phyloP scores from a whole-genome alignment of 192 early-diverging fungal species.

The Chytriomyces sp. region DNA sequence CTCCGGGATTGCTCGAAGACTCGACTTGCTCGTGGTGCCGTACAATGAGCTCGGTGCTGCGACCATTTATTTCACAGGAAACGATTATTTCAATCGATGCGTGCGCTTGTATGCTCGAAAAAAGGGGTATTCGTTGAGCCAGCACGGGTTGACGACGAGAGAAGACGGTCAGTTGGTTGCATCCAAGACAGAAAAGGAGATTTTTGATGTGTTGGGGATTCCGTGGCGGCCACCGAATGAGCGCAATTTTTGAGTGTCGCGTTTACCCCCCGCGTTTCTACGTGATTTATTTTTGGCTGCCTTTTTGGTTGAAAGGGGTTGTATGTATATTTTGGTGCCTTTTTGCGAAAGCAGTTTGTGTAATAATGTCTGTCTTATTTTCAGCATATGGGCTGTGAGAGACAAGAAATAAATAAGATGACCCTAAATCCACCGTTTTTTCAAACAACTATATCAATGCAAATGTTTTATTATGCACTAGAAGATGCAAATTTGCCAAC shows the following conservation, averaged over 20 bases:
- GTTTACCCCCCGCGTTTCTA: too few species aligned
- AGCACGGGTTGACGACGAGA: conserved; percentile 47
- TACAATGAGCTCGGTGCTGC: conserved; percentile 51
- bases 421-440: too few species aligned
- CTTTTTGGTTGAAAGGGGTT: too few species aligned
- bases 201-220: conserved; percentile 43
- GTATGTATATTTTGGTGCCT: too few species aligned
- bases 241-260: conserved; percentile 27
- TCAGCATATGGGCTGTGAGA: too few species aligned
- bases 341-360: too few species aligned
- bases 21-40: conserved; percentile 53
- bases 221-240: conserved; percentile 44
- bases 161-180: conserved; percentile 37
- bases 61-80: conserved; percentile 58
- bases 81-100: conserved; percentile 56
- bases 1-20: conserved; percentile 38
- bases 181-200: conserved; percentile 44
- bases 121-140: conserved; percentile 40
- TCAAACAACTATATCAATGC: too few species aligned
- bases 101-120: conserved; percentile 45
- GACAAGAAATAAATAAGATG: too few species aligned
- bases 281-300: too few species aligned
- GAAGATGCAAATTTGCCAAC: too few species aligned
- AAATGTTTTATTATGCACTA: too few species aligned
- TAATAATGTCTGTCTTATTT: too few species aligned